Base-by-base conservation (phyloP, 2,329 filamentous ascomycete species). In the Aureobasidium sp. region DNA sequence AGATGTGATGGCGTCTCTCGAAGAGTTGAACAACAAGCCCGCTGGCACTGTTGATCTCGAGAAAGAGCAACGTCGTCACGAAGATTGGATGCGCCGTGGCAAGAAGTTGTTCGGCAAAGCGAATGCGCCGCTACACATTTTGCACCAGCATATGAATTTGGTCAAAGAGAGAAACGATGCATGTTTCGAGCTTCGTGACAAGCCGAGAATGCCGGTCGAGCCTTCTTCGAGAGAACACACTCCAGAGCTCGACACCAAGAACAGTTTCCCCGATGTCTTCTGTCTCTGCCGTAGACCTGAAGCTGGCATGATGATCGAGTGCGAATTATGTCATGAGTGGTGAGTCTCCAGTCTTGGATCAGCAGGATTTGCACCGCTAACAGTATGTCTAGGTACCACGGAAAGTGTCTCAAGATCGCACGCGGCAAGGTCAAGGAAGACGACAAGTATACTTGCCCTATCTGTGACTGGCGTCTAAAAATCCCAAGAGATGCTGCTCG, bases 301-400 rank as follows among this genome's bases (percentile, higher is more conserved):
- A 75, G 92, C 93, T 41, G 94, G 94, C 57, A 95, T 97, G 88
- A 99, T 99, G 94, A 97, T 99, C 69, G 94, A 99, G 76, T 99
- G 94, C 73, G 94, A 97, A 73, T 81, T 97, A 43, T 99, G 94
- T 75, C 93, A 97, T 71, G 94, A 99, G 78, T 99, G 94, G 94
- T 92, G 74, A 79, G 24, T 32, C 37, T 55, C 69, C 8, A n/a
- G 9, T 41, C 12, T 6, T 9, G 5, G 3, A 39, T 29, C 20
- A 39, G 10, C 9, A 12, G 27, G n/a, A 20, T 20, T 36, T 24
- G 43, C 44, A 29, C 5, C 15, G 41, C 26, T 60, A 10, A 39
- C 12, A 48, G 20, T 34, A 34, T 24, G 7, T 53, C 29, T 65
- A 92, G 89, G 89, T 99, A 99, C 71, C 94, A 99, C 70, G 93